These are phyloP conservation scores for Arabidopsis suecica DNA, from an alignment of 345 rosid genomes.

Conservation along the genomic window DNA sequence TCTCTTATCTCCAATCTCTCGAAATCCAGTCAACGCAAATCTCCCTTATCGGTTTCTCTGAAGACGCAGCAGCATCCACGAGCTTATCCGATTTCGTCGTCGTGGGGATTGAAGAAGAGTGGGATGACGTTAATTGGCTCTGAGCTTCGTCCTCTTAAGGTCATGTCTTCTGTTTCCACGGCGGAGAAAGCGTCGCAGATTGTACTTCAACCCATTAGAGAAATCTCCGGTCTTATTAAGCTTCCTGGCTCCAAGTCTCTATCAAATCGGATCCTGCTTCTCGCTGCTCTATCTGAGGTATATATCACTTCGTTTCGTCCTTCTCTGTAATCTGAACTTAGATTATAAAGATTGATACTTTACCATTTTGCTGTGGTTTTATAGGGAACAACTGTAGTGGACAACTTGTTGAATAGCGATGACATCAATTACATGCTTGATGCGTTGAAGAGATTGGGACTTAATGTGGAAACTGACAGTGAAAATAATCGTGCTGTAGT, in stretches of 20 bases:
- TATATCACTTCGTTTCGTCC: no score
- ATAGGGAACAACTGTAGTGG: constrained; percentile 90
- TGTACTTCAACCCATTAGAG: constrained; percentile 78
- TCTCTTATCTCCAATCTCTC: constrained; percentile 43
- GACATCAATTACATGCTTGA: constrained; percentile 91
- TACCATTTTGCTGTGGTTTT: neutral
- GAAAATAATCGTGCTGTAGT: constrained; percentile 64
- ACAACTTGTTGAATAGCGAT: constrained; percentile 89
- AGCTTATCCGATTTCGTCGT: constrained; percentile 42
- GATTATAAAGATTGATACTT: neutral
- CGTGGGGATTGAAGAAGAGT: constrained; percentile 45
- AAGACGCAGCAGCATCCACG: constrained; percentile 47
- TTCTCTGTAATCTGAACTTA: no score
- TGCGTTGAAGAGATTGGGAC: constrained; percentile 77
- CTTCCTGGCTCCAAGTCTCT: constrained; percentile 96
- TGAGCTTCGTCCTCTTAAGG: constrained; percentile 44
- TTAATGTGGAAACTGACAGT: constrained; percentile 63
- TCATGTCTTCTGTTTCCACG: constrained; percentile 62
- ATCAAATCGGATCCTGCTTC: constrained; percentile 90
- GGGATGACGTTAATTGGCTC: constrained; percentile 11
- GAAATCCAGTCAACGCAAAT: constrained; percentile 42
- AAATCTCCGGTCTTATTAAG: constrained; percentile 80
- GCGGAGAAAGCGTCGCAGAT: constrained; percentile 80
- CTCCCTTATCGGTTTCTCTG: constrained; percentile 46
- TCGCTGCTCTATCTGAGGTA: constrained; percentile 93